Conservation (phyloP, 2,329 filamentous ascomycete species). For the Sclerotinia subarctica region DNA sequence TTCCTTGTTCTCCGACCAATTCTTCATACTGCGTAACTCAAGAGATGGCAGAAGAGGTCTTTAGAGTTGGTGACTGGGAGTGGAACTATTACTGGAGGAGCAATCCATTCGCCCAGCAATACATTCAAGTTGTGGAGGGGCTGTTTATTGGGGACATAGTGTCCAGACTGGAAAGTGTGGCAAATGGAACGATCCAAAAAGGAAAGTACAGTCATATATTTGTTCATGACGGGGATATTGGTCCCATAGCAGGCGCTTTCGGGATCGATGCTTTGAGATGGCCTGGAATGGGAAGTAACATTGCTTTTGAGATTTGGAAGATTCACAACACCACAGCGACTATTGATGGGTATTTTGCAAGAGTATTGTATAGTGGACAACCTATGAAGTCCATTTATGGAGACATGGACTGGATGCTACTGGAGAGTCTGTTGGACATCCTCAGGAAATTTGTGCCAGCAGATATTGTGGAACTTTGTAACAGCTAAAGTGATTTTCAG, state of each 20-base stretch:
- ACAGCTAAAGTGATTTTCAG: neutral
- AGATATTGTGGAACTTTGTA: conserved; percentile 26
- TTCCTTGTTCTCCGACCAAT: conserved; percentile 39
- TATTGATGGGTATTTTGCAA: conserved; percentile 16
- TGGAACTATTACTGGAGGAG: conserved; percentile 43
- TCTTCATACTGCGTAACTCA: conserved; percentile 37
- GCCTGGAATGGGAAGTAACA: conserved; percentile 42
- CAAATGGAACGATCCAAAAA: conserved; percentile 25
- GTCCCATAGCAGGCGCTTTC: conserved; percentile 34
- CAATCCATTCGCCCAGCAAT: conserved; percentile 39
- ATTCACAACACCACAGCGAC: conserved; percentile 5
- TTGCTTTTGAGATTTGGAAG: conserved; percentile 42
- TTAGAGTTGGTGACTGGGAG: conserved; percentile 43
- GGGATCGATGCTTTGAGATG: conserved; percentile 41
- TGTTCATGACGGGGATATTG: conserved; percentile 42
- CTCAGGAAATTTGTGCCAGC: conserved; percentile 29
- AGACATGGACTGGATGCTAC: conserved; percentile 30
- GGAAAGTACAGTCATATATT: conserved; percentile 37
- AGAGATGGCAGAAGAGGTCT: conserved; percentile 40
- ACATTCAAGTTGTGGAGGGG: conserved; percentile 41
- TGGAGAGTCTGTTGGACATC: conserved; percentile 25
- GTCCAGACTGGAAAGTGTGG: conserved; percentile 36
- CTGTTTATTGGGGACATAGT: conserved; percentile 42
- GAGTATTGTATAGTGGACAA: conserved; percentile 38
- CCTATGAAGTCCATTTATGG: conserved; percentile 30